phyloP scores from a whole-genome alignment of 179 eudicot species.

The Spergularia azorica region DNA sequence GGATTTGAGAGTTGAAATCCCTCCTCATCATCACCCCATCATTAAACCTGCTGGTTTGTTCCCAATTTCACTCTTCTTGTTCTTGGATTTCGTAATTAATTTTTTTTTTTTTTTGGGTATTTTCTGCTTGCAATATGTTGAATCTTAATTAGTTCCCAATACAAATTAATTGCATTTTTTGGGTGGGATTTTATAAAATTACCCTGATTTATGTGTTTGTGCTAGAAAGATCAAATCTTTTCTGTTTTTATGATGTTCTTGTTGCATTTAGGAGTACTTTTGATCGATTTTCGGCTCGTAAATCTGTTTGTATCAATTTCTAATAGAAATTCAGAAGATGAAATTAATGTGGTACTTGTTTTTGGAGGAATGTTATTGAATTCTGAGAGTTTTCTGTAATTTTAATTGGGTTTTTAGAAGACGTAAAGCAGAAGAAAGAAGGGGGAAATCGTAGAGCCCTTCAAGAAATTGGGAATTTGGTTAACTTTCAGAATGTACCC shows the following conservation, averaged over 20 bases:
- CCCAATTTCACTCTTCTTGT: background rate
- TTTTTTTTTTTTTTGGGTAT: background rate
- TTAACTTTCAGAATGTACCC: constrained; percentile 38
- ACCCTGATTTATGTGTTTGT: background rate
- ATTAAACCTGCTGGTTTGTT: constrained; percentile 36
- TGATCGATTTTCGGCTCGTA: background rate
- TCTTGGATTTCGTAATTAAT: background rate
- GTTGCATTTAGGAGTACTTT: background rate
- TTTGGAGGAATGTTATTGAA: too few relatives aligned
- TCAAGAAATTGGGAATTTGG: constrained; percentile 48
- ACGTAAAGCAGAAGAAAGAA: constrained; percentile 43
- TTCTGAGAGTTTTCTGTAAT: background rate
- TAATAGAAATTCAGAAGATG: too few relatives aligned
- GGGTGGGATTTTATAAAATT: background rate
- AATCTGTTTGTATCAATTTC: background rate
- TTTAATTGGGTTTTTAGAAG: constrained; percentile 27
- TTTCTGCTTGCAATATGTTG: background rate
- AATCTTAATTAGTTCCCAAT: background rate
- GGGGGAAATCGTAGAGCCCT: constrained; percentile 44
- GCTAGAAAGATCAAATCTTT: background rate
- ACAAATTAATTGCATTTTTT: too few relatives aligned
- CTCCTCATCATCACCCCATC: constrained; percentile 25
- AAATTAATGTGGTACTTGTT: too few relatives aligned
- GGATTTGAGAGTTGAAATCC: constrained; percentile 42
- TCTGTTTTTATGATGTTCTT: background rate